Conservation (phyloP, 1,284 basidiomycete genomes). For the Microbotryomycetes sp. region DNA sequence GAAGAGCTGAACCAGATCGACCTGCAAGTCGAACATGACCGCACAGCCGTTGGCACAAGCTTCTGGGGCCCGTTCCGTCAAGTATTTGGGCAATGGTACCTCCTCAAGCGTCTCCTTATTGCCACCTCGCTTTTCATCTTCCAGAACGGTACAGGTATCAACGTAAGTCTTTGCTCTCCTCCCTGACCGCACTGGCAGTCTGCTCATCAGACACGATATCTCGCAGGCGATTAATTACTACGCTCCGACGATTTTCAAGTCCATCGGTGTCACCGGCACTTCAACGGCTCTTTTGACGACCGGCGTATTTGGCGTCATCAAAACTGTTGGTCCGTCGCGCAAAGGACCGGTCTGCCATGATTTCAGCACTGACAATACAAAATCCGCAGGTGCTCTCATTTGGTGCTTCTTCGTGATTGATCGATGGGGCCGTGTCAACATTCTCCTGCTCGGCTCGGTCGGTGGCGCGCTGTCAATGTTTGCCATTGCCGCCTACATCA, state of each 20-base stretch:
- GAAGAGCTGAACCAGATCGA: conserved; percentile 26
- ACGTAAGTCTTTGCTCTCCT: conserved; percentile 38
- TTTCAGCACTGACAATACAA: too few relatives aligned
- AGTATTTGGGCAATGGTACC: conserved; percentile 15
- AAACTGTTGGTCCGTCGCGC: conserved; percentile 42
- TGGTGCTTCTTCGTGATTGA: conserved; percentile 42
- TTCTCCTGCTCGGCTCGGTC: conserved; percentile 46
- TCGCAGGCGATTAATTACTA: conserved; percentile 65
- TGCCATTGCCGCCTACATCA: conserved; percentile 29
- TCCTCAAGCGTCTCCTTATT: conserved; percentile 20
- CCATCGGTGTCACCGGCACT: conserved; percentile 52
- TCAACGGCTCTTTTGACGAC: conserved; percentile 47
- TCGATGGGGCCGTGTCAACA: conserved; percentile 43
- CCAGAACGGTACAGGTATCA: conserved; percentile 23
- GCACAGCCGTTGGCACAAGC: conserved; percentile 18
- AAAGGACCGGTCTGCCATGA: too few relatives aligned
- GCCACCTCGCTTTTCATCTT: conserved; percentile 41
- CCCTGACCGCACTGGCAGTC: too few relatives aligned
- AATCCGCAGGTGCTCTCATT: conserved; percentile 34
- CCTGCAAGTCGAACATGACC: conserved; percentile 25
- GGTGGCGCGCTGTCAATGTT: conserved; percentile 46
- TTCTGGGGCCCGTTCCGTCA: conserved; percentile 25
- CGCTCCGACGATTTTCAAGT: conserved; percentile 52
- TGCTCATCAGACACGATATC: conserved; percentile 48
- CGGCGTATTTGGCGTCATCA: conserved; percentile 48